Base-by-base conservation (phyloP, 2,329 filamentous ascomycete genomes). In the Penicillium sp. region DNA sequence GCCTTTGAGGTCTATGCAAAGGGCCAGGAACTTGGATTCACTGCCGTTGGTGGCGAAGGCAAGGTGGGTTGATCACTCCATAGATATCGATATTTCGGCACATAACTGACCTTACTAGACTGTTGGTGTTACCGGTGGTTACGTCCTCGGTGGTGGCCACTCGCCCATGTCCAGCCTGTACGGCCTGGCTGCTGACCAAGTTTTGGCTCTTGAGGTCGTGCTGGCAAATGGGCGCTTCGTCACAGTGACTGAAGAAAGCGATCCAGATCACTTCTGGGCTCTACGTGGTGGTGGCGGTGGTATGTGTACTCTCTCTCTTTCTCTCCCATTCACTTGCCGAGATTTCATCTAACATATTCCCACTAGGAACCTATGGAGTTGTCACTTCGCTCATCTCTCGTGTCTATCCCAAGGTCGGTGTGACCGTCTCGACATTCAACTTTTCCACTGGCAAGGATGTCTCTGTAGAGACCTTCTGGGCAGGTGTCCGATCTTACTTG, bases 181-280 rank as follows among this genome's bases (percentile, higher is more conserved):
- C 50, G 86, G 86, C 15, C 72, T 89, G 0, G 80, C 3, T 16
- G 65, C 63, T 9, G 67, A 69, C 29, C 65, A 69, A 39, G 65
- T 66, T 12, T 50, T 69, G 10, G 61, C 65, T 6, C 52, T 67
- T 4, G 64, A 68, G 29, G 61, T 68, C 25, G 67, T 69, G 1
- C 52, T 65, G 4, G 53, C 64, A 9, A 60, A 62, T 18, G 67
- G 67, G 15, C 59, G 54, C n/a, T 66, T 69, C 16, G 56, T 68
- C 8, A 69, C 67, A 3, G 65, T 65, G 23, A 63, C 61, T 1
- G 55, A 67, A 42, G 40, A 62, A 25, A 55, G 77, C 32, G 81
- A 87, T 59, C 54, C 72, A 0, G 84, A 87, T 49, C 72, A 88
- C 1, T 87, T 83, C 72, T 88, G 84, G 85, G 86, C 85, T 2